Base-by-base conservation (phyloP, 176 grass and related monocot genomes). In the Cenchrus americanus region DNA sequence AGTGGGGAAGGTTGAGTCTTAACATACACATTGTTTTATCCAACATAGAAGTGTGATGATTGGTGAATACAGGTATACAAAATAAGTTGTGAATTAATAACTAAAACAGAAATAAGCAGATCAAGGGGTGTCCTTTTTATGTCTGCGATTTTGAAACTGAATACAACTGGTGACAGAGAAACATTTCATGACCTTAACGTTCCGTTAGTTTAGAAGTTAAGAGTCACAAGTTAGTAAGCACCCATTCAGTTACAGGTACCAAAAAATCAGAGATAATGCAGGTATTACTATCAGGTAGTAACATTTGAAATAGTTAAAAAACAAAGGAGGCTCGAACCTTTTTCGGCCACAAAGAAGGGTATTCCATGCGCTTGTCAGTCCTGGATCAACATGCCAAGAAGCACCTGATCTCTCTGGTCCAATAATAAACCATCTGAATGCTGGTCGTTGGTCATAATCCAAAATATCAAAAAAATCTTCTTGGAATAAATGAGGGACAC, bases 361-460 rank as follows among this genome's bases (percentile, higher is more conserved):
- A 57, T 98, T 98, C 96, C 96, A 98, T 30, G 96, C 96, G 66
- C 87, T 95, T 23, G 96, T 98, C 34, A 98, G 71, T 52, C 93
- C 93, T 77, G 96, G 96, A 89, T 98, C 96, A 80, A 98, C 91
- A 92, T 98, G 96, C 96, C 96, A 98, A 76, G 96, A 98, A 64
- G 96, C 96, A 88, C 96, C 96, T 10, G 96, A 98, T 84, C 96
- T 92, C 75, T 95, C 91, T 74, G 96, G 96, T 49, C 96, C 96
- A 80, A 98, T 87, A 83, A 98, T 98, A 48, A 98, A 46, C 96
- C 96, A 98, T 95, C 93, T 95, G 85, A 89, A 98, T 69, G 93
- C 80, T 72, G 96, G 96, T 7, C 93, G 83, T 77, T 98, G 91
- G 6, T 94, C 91, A 85, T 90, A 90, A 44, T 91, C 89, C 82